A percentile compares a stretch with the other conserved stretches of the same genome.
These are phyloP conservation scores for Cladosporium oxysporum DNA, from an alignment of 2,329 filamentous ascomycete genomes.

Conservation along the genomic window DNA sequence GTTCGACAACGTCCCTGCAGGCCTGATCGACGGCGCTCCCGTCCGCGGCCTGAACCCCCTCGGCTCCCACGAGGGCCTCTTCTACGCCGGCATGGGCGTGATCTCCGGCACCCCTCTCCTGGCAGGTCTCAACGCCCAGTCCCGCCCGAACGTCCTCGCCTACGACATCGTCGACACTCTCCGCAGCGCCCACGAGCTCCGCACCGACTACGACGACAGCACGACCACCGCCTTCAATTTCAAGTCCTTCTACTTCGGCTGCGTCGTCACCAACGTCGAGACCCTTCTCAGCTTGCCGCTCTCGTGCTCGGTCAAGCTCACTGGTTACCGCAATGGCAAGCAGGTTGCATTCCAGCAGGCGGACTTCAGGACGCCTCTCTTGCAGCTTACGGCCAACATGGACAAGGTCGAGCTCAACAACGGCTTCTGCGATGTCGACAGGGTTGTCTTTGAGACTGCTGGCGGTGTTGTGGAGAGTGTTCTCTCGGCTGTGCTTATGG, in stretches of 20 bases:
- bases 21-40: conserved; percentile 15
- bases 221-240: conserved; percentile 18
- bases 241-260: conserved; percentile 21
- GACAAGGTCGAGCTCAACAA: conserved; percentile 13
- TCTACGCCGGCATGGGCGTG: conserved; percentile 19
- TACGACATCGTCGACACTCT: conserved; percentile 17
- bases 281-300: conserved; percentile 10
- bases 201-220: conserved; percentile 20
- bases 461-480: conserved; percentile 5
- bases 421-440: conserved; percentile 16
- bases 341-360: conserved; percentile 12
- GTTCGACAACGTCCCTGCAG: conserved; percentile 18
- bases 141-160: conserved; percentile 15
- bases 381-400: conserved; percentile 12
- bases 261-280: conserved; percentile 18
- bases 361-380: conserved; percentile 7
- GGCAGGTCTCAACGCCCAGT: conserved; percentile 15
- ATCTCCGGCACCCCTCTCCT: conserved; percentile 15
- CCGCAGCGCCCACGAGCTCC: conserved; percentile 13
- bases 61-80: conserved; percentile 18
- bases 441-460: conserved; percentile 11
- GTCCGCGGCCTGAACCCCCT: conserved; percentile 15
- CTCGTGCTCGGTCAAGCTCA: conserved; percentile 10
- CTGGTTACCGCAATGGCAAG: conserved; percentile 14
- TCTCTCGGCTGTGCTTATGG: conserved; percentile 15